Conservation (phyloP, 75 land plant genomes). For the Adiantum capillusveneris region DNA sequence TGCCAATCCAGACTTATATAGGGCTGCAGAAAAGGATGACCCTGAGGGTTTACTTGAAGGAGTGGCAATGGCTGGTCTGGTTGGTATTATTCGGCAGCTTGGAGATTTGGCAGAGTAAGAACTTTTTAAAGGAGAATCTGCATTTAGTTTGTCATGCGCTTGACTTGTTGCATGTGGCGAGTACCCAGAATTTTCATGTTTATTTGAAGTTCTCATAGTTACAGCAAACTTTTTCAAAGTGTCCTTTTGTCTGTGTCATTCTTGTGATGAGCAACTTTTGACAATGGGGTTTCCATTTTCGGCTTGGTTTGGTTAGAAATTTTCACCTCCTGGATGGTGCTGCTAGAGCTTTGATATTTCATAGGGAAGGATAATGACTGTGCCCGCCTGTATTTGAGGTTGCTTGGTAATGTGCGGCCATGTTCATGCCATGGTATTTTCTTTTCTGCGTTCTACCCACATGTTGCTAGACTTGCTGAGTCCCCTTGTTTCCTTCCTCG, state of each 20-base stretch:
- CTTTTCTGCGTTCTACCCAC: too few relatives aligned
- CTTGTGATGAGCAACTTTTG: background rate
- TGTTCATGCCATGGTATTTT: too few relatives aligned
- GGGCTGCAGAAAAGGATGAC: constrained; percentile 34
- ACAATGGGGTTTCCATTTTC: background rate
- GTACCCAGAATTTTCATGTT: too few relatives aligned
- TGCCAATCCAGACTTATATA: constrained; percentile 58
- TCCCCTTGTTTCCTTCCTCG: too few relatives aligned
- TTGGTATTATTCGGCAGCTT: constrained; percentile 59
- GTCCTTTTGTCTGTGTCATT: background rate
- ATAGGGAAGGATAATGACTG: background rate
- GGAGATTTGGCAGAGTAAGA: constrained; percentile 68
- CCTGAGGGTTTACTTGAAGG: constrained; percentile 51
- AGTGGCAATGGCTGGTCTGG: constrained; percentile 67
- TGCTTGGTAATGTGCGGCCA: too few relatives aligned
- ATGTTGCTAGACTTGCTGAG: too few relatives aligned
- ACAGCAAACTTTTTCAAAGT: background rate
- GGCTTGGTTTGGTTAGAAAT: too few relatives aligned
- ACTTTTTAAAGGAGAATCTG: too few relatives aligned
- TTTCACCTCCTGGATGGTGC: background rate
- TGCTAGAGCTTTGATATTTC: background rate
- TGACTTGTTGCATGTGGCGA: background rate
- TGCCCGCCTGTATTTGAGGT: too few relatives aligned
- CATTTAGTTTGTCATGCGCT: background rate
- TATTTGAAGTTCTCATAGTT: too few relatives aligned